phyloP scores from a whole-genome alignment of 164 flowering plant species.

The Cinnamomum chago region DNA sequence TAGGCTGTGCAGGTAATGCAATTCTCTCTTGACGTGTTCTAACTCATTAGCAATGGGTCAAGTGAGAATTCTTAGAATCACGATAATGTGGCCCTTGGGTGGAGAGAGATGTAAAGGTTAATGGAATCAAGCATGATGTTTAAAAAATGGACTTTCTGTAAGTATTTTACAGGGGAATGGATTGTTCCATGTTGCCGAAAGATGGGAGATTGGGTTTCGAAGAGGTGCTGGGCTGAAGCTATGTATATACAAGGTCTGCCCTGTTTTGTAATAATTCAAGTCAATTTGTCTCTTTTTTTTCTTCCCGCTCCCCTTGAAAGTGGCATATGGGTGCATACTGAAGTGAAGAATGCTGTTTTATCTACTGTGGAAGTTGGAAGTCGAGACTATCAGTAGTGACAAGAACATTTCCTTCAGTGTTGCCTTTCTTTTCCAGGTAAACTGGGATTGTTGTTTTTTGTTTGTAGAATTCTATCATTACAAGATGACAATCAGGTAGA shows the following conservation, averaged over 20 bases:
- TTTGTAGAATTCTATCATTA: not conserved
- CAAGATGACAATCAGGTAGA: no score
- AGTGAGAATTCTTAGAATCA: not conserved
- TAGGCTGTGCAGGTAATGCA: not conserved
- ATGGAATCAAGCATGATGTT: not conserved
- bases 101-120: not conserved
- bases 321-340: not conserved
- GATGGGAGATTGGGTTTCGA: not conserved
- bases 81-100: not conserved
- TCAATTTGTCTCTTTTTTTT: not conserved
- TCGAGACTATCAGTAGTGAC: not conserved
- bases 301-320: not conserved
- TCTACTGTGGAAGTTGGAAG: not conserved
- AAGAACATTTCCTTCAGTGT: not conserved
- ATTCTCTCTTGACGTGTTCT: not conserved
- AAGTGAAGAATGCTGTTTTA: not conserved
- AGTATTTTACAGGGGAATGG: conserved; percentile 4
- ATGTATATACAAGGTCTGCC: not conserved
- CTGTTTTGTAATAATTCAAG: not conserved
- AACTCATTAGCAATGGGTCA: not conserved
- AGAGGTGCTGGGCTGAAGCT: no score
- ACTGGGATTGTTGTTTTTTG: not conserved
- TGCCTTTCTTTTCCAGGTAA: not conserved
- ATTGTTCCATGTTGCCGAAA: not conserved
- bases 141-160: conserved; percentile 1